Conservation (phyloP, 2,329 filamentous ascomycete species). For the Fusarium humuli region DNA sequence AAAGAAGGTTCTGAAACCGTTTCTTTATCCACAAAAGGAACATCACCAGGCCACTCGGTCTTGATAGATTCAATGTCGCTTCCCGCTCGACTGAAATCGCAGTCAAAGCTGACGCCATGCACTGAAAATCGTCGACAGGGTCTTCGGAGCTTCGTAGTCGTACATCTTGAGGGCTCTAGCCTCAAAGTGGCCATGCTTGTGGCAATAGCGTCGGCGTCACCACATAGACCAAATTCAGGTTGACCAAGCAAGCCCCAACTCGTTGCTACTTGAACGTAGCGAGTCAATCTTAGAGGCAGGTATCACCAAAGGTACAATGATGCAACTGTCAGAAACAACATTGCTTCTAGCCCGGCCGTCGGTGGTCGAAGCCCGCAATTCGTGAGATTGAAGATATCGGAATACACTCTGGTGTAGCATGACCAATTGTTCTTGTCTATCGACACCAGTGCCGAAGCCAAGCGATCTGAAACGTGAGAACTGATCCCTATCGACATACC, state of each 20-base stretch:
- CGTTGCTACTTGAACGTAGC: slow-evolving; percentile 13
- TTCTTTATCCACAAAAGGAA: slow-evolving; percentile 18
- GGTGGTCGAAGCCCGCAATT: slow-evolving; percentile 33
- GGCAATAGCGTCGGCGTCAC: slow-evolving; percentile 33
- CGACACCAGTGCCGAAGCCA: slow-evolving; percentile 29
- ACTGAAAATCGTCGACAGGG: slow-evolving; percentile 14
- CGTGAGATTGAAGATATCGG: slow-evolving; percentile 35
- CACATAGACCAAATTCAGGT: slow-evolving; percentile 26
- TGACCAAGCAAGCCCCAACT: slow-evolving; percentile 12
- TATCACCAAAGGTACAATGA: slow-evolving; percentile 40
- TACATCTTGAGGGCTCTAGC: slow-evolving; percentile 42
- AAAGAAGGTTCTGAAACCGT: slow-evolving; percentile 31
- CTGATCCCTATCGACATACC: slow-evolving; percentile 24
- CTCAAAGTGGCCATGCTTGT: slow-evolving; percentile 36
- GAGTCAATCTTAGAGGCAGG: slow-evolving; percentile 24
- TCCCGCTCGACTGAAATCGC: slow-evolving; percentile 39
- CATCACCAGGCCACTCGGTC: slow-evolving; percentile 42
- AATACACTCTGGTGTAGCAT: slow-evolving; percentile 16
- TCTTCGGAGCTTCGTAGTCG: slow-evolving; percentile 22
- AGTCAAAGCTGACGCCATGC: slow-evolving; percentile 22
- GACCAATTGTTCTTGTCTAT: slow-evolving; percentile 27
- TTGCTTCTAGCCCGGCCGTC: slow-evolving; percentile 22
- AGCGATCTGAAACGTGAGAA: slow-evolving; percentile 37
- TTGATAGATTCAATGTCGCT: slow-evolving; percentile 38
- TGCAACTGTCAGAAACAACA: slow-evolving; percentile 31